Evolutionary conservation across 768 basidiomycete genomes (phyloP).

Genomic region (Sutorius australiensis): DNA sequence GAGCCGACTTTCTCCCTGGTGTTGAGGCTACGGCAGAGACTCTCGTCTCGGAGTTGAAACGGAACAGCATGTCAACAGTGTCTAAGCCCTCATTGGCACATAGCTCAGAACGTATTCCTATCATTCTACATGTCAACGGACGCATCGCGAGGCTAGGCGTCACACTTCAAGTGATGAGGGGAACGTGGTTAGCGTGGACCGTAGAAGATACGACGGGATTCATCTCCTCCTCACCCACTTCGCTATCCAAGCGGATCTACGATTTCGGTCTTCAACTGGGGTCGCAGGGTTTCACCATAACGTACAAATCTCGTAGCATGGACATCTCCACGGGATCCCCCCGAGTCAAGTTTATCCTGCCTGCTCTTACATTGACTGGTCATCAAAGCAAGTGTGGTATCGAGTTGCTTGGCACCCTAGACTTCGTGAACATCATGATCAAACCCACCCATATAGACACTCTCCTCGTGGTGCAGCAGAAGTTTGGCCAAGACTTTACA

Average conservation of each 20-base stretch:
- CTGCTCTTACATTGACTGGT: constrained; percentile 62
- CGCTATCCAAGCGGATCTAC: constrained; percentile 32
- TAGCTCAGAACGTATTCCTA: constrained; percentile 6
- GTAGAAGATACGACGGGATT: constrained; percentile 49
- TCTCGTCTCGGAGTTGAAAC: constrained; percentile 60
- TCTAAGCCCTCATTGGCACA: constrained; percentile 26
- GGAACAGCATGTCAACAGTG: constrained; percentile 36
- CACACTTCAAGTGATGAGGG: constrained; percentile 80
- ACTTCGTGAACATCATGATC: constrained; percentile 67
- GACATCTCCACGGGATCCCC: constrained; percentile 39
- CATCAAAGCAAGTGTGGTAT: constrained; percentile 45
- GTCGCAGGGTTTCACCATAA: constrained; percentile 59
- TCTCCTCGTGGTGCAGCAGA: constrained; percentile 77
- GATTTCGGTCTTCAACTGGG: constrained; percentile 63
- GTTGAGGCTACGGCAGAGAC: constrained; percentile 65
- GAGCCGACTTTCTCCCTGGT: constrained; percentile 70
- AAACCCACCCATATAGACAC: constrained; percentile 85
- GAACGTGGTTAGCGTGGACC: constrained; percentile 83
- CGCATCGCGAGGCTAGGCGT: constrained; percentile 50
- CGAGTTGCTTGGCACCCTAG: constrained; percentile 56
- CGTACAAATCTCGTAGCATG: constrained; percentile 39
- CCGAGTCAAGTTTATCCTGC: constrained; percentile 61
- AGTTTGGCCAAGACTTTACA: constrained; percentile 86
- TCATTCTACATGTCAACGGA: constrained; percentile 48
- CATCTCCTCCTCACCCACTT: constrained; percentile 37